Evolutionary conservation across 1,284 basidiomycete genomes (phyloP), one percentile per base, ranked within the genome.

Genomic region (Crepidotus sp.): DNA sequence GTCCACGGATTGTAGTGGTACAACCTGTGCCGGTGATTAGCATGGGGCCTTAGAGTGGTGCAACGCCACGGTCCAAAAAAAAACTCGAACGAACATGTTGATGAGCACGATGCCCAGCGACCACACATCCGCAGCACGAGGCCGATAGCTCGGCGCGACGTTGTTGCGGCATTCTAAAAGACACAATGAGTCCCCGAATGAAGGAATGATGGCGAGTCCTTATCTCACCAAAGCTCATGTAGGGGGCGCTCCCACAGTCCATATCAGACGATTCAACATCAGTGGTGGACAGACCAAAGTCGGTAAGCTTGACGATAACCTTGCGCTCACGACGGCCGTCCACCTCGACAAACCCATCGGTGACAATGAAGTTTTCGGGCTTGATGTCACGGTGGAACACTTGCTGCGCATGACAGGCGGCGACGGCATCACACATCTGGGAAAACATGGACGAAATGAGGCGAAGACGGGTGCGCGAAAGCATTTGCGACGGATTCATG

Each of bases 1-100:
- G 87, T 87, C 92, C 96, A 99, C 14, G 95, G 95, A 65, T 96
- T 98, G 64, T 82, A 89, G 65, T 98, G 95, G 69, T 97, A 99
- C 61, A 98, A 74, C 84, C 85, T 88, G 55, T 36, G 29, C 17
- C 35, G 35, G 38, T 35, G 25, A 42, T 46, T 24, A 54, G 30
- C 54, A 46, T 46, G 44, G 52, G 22, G n/a, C n/a, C 33, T 35
- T 46, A 46, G 13, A 21, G 25, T 32, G 29, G 40, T 48, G 51
- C 19, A 18, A 26, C 26, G 37, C 37, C 50, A 44, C 36, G 43
- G 38, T 44, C 49, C 45, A 15, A 26, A 22, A 37, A 47, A 36
- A 45, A 39, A 9, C 71, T 77, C 27, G 10, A n/a, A 47, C 45
- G 19, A 30, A 86, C 83, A 98, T 90, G 65, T 98, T 98, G 73